These are phyloP conservation scores for Auricularia auricula-judae DNA, from an alignment of 768 basidiomycete species.

Conservation along the genomic window DNA sequence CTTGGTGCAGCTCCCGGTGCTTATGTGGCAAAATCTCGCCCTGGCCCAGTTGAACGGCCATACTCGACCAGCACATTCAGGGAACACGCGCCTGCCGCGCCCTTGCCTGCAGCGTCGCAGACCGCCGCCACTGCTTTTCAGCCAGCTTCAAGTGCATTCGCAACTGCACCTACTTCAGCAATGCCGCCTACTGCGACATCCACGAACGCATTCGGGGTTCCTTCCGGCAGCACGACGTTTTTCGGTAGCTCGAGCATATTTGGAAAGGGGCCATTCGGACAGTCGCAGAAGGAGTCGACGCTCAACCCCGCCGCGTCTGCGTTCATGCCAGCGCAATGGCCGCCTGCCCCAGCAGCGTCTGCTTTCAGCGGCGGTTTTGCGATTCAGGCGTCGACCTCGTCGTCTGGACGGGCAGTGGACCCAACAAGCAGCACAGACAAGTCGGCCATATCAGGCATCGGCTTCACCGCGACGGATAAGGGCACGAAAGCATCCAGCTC, in stretches of 20 bases:
- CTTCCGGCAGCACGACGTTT: too few relatives aligned
- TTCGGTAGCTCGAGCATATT: neutral
- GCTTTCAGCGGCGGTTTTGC: neutral
- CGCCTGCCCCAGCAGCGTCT: slow-evolving; percentile 2
- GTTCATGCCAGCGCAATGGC: slow-evolving; percentile 3
- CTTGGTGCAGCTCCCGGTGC: slow-evolving; percentile 8
- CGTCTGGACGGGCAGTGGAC: too few relatives aligned
- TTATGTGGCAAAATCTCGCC: slow-evolving; percentile 14
- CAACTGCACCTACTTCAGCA: neutral
- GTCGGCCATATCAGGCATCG: neutral
- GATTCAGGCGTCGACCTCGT: too few relatives aligned
- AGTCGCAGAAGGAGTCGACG: neutral
- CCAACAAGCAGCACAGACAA: too few relatives aligned
- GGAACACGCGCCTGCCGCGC: slow-evolving; percentile 13
- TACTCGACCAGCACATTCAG: slow-evolving; percentile 19
- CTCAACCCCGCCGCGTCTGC: slow-evolving; percentile 9
- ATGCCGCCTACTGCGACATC: neutral
- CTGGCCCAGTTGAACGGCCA: slow-evolving; percentile 15
- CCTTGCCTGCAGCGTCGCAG: slow-evolving; percentile 7
- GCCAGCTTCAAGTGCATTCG: neutral
- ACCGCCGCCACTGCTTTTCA: neutral
- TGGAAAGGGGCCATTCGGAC: neutral
- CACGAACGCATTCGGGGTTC: neutral
- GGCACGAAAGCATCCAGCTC: neutral
- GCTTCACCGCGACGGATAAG: neutral